A percentile compares a stretch with the other conserved stretches of the same genome.
Conservation (phyloP, 345 rosid species). For the Kandelia obovata region DNA sequence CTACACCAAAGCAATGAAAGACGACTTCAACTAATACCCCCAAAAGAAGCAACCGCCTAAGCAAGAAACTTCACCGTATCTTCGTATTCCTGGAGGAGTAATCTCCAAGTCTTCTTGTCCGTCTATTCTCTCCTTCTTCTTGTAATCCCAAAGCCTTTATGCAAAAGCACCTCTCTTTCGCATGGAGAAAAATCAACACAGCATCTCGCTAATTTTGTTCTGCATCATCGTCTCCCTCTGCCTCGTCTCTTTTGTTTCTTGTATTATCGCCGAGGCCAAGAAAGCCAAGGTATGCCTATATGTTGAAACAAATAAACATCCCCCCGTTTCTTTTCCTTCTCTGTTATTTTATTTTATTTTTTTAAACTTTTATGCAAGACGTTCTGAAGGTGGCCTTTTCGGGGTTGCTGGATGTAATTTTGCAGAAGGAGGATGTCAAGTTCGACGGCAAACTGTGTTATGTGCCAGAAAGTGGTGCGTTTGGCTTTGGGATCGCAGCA, state of each 20-base stretch:
- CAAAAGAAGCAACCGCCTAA: background rate
- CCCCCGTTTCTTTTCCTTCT: too few relatives aligned
- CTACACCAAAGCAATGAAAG: conserved; percentile 34
- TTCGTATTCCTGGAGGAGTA: conserved; percentile 31
- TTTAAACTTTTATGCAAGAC: background rate
- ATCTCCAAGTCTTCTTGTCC: conserved; percentile 20
- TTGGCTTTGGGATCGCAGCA: conserved; percentile 51
- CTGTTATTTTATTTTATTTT: too few relatives aligned
- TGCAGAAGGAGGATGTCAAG: conserved; percentile 55
- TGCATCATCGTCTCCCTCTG: conserved; percentile 37
- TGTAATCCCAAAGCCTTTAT: too few relatives aligned
- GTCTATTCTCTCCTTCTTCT: background rate
- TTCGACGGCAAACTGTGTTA: conserved; percentile 59
- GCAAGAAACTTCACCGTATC: background rate
- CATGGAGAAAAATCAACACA: conserved; percentile 32
- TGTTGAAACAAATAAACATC: too few relatives aligned
- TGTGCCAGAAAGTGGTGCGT: conserved; percentile 46
- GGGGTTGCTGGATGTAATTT: background rate
- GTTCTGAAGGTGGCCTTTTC: background rate
- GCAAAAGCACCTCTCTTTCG: background rate
- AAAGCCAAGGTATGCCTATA: conserved; percentile 48
- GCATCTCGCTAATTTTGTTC: conserved; percentile 16
- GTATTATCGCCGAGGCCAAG: conserved; percentile 59
- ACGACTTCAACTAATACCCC: conserved; percentile 22
- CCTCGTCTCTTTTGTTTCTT: conserved; percentile 45